Base-by-base conservation (phyloP, 1,284 basidiomycete species). In the Fistulina hepatica region DNA sequence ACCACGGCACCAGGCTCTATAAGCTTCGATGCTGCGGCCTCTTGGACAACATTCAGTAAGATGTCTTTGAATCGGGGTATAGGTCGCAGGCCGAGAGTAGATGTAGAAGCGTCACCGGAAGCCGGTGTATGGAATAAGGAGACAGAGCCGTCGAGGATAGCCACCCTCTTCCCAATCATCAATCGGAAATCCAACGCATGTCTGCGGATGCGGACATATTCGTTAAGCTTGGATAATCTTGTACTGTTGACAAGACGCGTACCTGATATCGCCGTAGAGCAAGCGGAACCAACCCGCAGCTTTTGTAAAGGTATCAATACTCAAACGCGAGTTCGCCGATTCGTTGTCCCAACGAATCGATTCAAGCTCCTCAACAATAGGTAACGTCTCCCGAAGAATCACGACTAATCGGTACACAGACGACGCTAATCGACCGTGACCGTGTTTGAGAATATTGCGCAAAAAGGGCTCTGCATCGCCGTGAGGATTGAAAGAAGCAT, bases 271-370 rank as follows among this genome's bases (percentile, higher is more conserved):
- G 9, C 71, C 68, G 45, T 82, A 82, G 33, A 82, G 57, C 22
- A 89, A 55, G 36, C 85, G 64, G 59, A 80, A 86, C 85, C 85
- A 89, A 5, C 80, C 80, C 25, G 79, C 76, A 4, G 78, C 70
- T 55, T 85, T 86, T 5, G 81, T 70, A 53, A 81, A 76, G 9
- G 73, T 71, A 46, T 83, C 79, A 13, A 83, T 63, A 42, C 53
- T 61, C n/a, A n/a, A n/a, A n/a, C n/a, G n/a, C n/a, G n/a, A n/a
- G n/a, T n/a, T n/a, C 23, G 52, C 58, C n/a, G 59, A 62, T 44
- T 59, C 52, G 22, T 55, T 51, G 27, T 64, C 57, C 17, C 54
- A 53, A 15, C 69, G 61, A 30, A 86, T 74, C 8, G 64, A 68
- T 43, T 83, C 78, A 8, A 89, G 60, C 48, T 79, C 76, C 2